Evolutionary conservation across 2,329 filamentous ascomycete species (phyloP).

Genomic region (Curvularia sp.): DNA sequence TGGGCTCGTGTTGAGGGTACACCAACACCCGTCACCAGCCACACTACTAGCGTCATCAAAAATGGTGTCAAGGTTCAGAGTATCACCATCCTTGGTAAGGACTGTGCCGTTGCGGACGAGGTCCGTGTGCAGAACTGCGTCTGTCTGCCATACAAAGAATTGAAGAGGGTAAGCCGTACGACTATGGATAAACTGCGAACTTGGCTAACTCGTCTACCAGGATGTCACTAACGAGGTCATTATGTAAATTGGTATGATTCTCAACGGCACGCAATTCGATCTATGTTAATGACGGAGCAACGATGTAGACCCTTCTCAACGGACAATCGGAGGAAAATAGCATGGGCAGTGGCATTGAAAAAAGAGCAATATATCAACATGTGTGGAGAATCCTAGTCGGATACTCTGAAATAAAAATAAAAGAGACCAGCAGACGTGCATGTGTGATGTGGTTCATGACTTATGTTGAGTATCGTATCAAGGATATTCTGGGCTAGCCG

Average conservation of each 20-base stretch:
- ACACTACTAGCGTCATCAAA: slow-evolving; percentile 94
- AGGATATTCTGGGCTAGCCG: slow-evolving; percentile 16
- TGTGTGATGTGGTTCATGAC: neutral
- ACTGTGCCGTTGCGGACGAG: slow-evolving; percentile 92
- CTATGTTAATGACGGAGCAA: neutral
- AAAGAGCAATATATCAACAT: slow-evolving; percentile 18
- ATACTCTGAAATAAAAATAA: neutral
- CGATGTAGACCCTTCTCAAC: slow-evolving; percentile 7
- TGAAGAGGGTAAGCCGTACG: slow-evolving; percentile 80
- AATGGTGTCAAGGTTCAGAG: slow-evolving; percentile 98
- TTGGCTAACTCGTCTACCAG: slow-evolving; percentile 53
- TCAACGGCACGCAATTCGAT: neutral
- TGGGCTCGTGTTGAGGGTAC: slow-evolving; percentile 98
- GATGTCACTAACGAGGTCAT: slow-evolving; percentile 88
- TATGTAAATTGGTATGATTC: slow-evolving; percentile 67
- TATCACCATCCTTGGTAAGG: slow-evolving; percentile 96
- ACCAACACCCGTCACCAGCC: slow-evolving; percentile 83
- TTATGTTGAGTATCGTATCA: neutral
- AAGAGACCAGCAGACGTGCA: neutral
- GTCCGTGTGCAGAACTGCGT: slow-evolving; percentile 97
- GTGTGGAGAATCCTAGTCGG: neutral
- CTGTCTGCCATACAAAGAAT: slow-evolving; percentile 95
- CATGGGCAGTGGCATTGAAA: neutral
- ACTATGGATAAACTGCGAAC: neutral
- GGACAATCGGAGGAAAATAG: slow-evolving; percentile 20